These are phyloP conservation scores for Bondarzewia mesenterica DNA, from an alignment of 1,284 basidiomycete species.

Conservation along the genomic window DNA sequence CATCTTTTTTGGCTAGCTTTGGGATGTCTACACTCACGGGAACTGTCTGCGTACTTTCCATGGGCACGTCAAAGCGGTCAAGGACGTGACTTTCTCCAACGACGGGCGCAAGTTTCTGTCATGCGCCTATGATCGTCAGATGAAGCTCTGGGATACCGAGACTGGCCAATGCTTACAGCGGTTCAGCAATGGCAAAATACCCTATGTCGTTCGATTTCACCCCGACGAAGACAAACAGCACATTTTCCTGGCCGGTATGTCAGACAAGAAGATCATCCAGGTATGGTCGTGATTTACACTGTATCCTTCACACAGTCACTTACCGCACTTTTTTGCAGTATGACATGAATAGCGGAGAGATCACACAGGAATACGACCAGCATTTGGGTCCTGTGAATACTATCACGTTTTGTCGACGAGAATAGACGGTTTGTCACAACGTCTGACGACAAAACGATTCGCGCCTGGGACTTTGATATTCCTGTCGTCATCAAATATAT, in stretches of 20 bases:
- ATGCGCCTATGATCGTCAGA: constrained; percentile 90
- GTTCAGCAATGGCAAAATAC: constrained; percentile 94
- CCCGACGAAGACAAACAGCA: constrained; percentile 95
- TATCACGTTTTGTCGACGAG: constrained; percentile 96
- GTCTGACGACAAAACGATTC: constrained; percentile 98
- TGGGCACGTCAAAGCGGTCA: constrained; percentile 94
- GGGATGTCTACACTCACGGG: constrained; percentile 97
- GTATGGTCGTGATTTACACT: constrained; percentile 31
- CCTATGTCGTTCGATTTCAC: constrained; percentile 92
- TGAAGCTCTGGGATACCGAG: constrained; percentile 99
- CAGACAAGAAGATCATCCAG: constrained; percentile 98
- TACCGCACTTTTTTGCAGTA: constrained; percentile 52
- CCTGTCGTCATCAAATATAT: constrained; percentile 99
- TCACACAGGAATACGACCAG: constrained; percentile 97
- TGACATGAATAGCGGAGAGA: constrained; percentile 88
- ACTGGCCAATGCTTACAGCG: constrained; percentile 94
- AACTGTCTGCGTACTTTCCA: constrained; percentile 96
- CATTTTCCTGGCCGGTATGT: constrained; percentile 97
- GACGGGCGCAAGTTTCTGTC: constrained; percentile 88
- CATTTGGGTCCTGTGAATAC: constrained; percentile 98
- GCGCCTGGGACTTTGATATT: constrained; percentile 98
- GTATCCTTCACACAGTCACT: background rate
- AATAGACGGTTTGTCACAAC: constrained; percentile 97
- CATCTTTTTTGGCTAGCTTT: too few species aligned
- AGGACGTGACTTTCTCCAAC: constrained; percentile 93